Evolutionary conservation across 2,329 filamentous ascomycete species (phyloP).

Genomic region (Pyrenochaeta sp.): DNA sequence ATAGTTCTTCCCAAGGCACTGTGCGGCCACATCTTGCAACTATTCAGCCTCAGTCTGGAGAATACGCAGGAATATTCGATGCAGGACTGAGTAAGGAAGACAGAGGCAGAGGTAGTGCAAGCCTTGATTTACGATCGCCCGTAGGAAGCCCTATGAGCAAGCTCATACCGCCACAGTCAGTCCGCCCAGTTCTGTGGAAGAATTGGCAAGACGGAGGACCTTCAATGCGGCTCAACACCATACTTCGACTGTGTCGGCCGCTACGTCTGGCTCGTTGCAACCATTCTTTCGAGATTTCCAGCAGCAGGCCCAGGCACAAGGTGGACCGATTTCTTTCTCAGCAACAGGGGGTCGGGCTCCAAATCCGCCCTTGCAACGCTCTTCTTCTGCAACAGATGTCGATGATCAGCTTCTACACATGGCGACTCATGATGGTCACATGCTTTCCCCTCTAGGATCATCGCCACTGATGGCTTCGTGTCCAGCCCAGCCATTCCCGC

Average conservation of each 20-base stretch:
- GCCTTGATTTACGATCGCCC: constrained; percentile 1
- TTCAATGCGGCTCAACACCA: constrained; percentile 1
- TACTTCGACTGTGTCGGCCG: background rate
- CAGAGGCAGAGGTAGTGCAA: background rate
- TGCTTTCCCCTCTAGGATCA: background rate
- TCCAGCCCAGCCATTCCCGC: background rate
- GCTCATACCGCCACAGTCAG: constrained; percentile 1
- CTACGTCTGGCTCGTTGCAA: background rate
- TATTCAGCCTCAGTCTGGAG: background rate
- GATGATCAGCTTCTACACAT: background rate
- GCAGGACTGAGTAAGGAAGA: background rate
- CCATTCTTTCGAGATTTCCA: background rate
- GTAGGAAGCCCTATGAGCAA: background rate
- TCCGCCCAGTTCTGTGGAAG: background rate
- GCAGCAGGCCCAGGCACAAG: background rate
- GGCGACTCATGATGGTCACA: background rate
- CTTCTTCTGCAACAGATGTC: constrained; percentile 13
- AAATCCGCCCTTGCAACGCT: constrained; percentile 2
- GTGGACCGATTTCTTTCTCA: background rate
- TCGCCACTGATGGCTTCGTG: background rate
- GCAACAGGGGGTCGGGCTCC: background rate
- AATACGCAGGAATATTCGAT: background rate
- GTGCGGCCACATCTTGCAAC: background rate
- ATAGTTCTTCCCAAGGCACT: background rate
- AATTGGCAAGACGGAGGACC: background rate